These are phyloP conservation scores for Globisporangium emineosum DNA, from an alignment of 352 stramenopile genomes.

Conservation along the genomic window DNA sequence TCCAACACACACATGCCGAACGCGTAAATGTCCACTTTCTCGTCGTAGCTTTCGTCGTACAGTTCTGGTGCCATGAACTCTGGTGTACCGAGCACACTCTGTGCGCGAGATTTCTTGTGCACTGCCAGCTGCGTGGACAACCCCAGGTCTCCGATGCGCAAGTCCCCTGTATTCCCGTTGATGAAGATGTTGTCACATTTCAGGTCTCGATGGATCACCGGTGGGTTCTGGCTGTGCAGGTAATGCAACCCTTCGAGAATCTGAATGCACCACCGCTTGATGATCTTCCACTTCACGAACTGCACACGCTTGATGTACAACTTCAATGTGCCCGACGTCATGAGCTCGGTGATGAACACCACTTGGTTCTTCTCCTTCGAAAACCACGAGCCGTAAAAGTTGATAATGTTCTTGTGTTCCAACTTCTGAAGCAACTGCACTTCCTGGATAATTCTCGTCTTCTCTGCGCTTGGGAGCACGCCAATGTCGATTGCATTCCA, in stretches of 20 bases:
- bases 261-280: conserved; percentile 97
- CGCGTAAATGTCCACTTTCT: conserved; percentile 97
- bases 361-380: conserved; percentile 98
- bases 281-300: conserved; percentile 98
- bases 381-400: conserved; percentile 98
- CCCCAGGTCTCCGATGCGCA: conserved; percentile 97
- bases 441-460: conserved; percentile 96
- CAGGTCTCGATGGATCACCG: conserved; percentile 92
- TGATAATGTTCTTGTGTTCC: conserved; percentile 99
- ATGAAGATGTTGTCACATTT: conserved; percentile 99
- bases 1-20: conserved; percentile 99
- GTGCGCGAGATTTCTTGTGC: conserved; percentile 72
- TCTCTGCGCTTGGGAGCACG: conserved; percentile 93
- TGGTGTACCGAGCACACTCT: conserved; percentile 96
- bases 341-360: conserved; percentile 99
- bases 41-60: conserved; percentile 98
- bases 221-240: conserved; percentile 85
- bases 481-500: conserved; percentile 99
- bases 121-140: conserved; percentile 83
- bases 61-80: conserved; percentile 99
- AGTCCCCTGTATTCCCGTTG: conserved; percentile 96
- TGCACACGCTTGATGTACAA: conserved; percentile 98
- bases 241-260: conserved; percentile 96
- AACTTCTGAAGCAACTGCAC: conserved; percentile 96
- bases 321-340: conserved; percentile 94